Evolutionary conservation across 495 filamentous ascomycete species (phyloP).

Genomic region (Podospora pseudocomata): DNA sequence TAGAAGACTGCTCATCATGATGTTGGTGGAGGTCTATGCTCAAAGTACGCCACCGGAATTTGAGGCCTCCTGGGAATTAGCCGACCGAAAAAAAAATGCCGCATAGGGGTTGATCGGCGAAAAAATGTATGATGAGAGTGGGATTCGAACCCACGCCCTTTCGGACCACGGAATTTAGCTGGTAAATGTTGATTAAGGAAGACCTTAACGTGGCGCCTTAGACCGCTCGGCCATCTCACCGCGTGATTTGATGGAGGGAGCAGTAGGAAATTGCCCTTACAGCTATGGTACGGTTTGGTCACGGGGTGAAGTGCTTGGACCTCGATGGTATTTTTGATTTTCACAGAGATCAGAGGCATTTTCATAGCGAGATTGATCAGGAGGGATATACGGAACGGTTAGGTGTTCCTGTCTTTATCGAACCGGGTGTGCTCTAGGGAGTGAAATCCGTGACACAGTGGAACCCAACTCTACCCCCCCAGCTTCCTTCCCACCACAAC

Average conservation of each 20-base stretch:
- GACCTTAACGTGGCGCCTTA: background rate
- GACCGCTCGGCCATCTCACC: background rate
- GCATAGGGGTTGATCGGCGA: background rate
- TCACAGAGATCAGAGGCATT: too few relatives aligned
- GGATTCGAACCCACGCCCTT: conserved; percentile 41
- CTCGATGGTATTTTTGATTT: too few relatives aligned
- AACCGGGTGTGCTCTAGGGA: too few relatives aligned
- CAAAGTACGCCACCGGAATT: background rate
- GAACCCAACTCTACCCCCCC: background rate
- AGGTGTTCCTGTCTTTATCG: too few relatives aligned
- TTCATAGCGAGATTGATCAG: too few relatives aligned
- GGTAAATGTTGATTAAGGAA: background rate
- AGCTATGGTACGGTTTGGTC: too few relatives aligned
- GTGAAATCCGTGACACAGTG: too few relatives aligned
- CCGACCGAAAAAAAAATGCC: background rate
- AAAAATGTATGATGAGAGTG: conserved; percentile 31
- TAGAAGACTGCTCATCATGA: too few relatives aligned
- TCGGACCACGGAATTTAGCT: conserved; percentile 33
- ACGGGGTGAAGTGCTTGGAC: too few relatives aligned
- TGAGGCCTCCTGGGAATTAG: background rate
- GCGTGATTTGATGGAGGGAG: background rate
- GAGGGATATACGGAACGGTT: too few relatives aligned
- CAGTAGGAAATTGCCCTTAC: background rate
- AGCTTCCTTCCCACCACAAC: conserved; percentile 14
- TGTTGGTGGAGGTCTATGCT: background rate